These are phyloP conservation scores for Cordyceps pruinosa DNA, from an alignment of 2,329 filamentous ascomycete species.

Conservation along the genomic window DNA sequence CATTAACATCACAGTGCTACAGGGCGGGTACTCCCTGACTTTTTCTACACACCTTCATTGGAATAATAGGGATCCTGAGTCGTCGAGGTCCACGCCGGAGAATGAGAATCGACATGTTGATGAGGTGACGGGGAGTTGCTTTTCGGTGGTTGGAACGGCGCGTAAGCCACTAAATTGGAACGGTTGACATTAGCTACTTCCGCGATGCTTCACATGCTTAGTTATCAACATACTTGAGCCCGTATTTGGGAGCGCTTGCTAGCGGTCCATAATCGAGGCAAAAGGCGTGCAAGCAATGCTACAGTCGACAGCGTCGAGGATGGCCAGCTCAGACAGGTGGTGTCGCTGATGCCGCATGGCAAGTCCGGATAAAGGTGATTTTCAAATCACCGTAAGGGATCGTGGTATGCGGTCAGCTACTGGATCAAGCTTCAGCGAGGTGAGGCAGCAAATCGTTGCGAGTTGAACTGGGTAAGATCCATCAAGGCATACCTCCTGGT, in stretches of 20 bases:
- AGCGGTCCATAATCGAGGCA: conserved; percentile 28
- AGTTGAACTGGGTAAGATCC: too few relatives aligned
- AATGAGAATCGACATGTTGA: conserved; percentile 1
- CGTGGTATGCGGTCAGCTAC: not conserved
- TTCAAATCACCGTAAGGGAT: not conserved
- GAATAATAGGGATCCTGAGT: conserved; percentile 44
- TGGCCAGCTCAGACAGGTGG: not conserved
- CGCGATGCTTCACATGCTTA: not conserved
- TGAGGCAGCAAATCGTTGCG: not conserved
- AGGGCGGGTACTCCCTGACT: not conserved
- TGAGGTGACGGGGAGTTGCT: not conserved
- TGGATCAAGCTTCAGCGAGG: not conserved
- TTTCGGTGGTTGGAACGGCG: conserved; percentile 2
- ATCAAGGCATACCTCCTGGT: too few relatives aligned
- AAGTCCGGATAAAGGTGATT: not conserved
- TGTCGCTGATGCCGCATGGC: not conserved
- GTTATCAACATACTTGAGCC: conserved; percentile 21
- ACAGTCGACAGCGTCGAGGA: not conserved
- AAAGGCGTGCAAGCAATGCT: not conserved
- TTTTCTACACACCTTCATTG: conserved; percentile 45
- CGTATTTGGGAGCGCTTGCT: conserved; percentile 19
- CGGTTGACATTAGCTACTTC: not conserved
- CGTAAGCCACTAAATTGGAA: conserved; percentile 12
- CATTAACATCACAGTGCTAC: not conserved
- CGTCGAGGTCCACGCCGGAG: conserved; percentile 4